These are phyloP conservation scores for peach (Prunus persica) DNA, from an alignment of 306 rosid species.

Conservation along the genomic window DNA sequence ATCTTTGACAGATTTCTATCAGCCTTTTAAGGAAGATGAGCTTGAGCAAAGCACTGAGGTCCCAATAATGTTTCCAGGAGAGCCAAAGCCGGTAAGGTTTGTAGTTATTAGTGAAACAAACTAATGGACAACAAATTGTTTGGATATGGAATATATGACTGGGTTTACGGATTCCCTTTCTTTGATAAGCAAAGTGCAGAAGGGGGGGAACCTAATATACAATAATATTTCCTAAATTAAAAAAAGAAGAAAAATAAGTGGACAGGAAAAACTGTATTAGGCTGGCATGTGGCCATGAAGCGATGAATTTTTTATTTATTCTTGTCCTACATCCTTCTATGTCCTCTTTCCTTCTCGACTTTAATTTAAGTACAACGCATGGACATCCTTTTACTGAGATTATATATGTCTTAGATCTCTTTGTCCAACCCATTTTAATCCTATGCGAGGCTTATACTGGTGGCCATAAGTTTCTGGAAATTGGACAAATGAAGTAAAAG, in stretches of 20 bases:
- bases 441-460: neutral
- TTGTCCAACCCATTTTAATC: neutral
- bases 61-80: constrained; percentile 66
- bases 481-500: neutral
- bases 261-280: neutral
- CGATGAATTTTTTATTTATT: neutral
- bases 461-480: neutral
- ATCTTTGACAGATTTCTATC: constrained; percentile 65
- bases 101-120: constrained; percentile 8
- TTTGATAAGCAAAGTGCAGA: neutral
- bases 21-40: constrained; percentile 83
- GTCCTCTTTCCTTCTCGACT: neutral
- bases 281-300: neutral
- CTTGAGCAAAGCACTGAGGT: constrained; percentile 86
- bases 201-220: neutral
- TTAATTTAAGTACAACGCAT: neutral
- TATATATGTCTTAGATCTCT: neutral
- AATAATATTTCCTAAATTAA: neutral
- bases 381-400: neutral
- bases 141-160: neutral
- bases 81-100: constrained; percentile 66
- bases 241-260: neutral
- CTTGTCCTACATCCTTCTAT: neutral
- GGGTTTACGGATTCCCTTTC: neutral
- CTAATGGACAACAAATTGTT: neutral